phyloP scores from a whole-genome alignment of 106 monocot species.

The Dendrobium huoshanense region DNA sequence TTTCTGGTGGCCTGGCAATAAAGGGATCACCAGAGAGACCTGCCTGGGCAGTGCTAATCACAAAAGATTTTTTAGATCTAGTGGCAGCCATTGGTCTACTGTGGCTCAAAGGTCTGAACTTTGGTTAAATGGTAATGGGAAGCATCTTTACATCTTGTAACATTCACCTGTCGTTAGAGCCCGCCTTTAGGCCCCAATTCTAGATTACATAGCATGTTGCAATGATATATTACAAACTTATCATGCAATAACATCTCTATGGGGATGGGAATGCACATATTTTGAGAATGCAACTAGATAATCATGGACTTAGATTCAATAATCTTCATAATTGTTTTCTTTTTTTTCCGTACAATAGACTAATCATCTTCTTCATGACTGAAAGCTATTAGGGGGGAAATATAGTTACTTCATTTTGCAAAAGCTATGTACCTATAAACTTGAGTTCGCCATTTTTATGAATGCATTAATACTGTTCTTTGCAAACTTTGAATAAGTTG shows the following conservation, averaged over 20 bases:
- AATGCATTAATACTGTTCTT: background rate
- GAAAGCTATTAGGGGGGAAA: background rate
- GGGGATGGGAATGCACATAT: background rate
- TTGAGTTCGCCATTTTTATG: background rate
- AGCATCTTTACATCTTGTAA: background rate
- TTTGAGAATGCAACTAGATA: constrained; percentile 1
- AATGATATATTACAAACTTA: background rate
- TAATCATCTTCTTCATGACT: background rate
- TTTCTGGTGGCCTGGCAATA: too few species aligned
- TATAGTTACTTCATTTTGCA: background rate
- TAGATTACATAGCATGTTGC: background rate
- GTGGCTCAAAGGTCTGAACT: too few species aligned
- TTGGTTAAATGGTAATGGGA: too few species aligned
- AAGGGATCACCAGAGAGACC: too few species aligned
- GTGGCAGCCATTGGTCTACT: too few species aligned
- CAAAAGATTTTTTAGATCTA: too few species aligned
- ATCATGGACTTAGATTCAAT: background rate
- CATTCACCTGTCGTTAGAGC: background rate
- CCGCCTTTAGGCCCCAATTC: background rate
- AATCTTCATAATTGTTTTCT: background rate
- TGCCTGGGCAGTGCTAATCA: too few species aligned
- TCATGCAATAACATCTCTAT: background rate
- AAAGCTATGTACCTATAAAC: background rate
- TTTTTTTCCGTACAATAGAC: background rate
- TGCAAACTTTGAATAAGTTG: background rate